Evolutionary conservation across 176 grass and related monocot genomes (phyloP), one percentile per base, ranked within the genome.

Genomic region (Zoysia japonica): DNA sequence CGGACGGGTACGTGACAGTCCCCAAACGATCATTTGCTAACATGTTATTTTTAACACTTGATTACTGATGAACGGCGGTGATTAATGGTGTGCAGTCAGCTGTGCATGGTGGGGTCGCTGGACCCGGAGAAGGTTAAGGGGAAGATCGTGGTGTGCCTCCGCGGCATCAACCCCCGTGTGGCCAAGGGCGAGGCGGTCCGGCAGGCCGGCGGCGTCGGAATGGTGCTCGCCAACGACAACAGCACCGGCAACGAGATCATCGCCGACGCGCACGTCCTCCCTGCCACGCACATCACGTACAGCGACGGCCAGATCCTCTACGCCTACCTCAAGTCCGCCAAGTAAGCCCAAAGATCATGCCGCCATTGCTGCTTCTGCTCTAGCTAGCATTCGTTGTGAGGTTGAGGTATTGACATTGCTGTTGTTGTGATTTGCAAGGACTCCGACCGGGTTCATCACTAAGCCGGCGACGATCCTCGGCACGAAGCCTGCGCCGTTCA

Each of bases 131-230:
- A 97, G 73, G 88, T 83, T 48, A 90, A 68, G 19, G 88, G 86
- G 15, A 93, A 90, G 83, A 90, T 97, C 50, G 93, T 97, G 67
- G 88, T 90, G 47, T 97, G 93, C 88, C 69, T 90, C 48, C 72
- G 88, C 5, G 93, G 93, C 19, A 45, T 67, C n/a, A 91, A 47
- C 41, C 2, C 83, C 3, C 65, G 85, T 0, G 90, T 89, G 36
- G 85, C 74, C 20, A 97, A 89, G 62, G 90, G 88, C 62, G 73
- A 85, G 68, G 81, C 79, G 3, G 93, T 97, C 46, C 71, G 42
- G 48, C 74, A 67, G 53, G 93, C 90, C 53, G 93, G 90, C 2
- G 90, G 90, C 67, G 81, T 5, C 4, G 93, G 69, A 3, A 91
- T 93, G 86, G 73, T 97, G 47, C 86, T 91, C 65, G 88, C 83